These are phyloP conservation scores for Harringtonia lauricola DNA, from an alignment of 2,329 filamentous ascomycete genomes.

Conservation along the genomic window DNA sequence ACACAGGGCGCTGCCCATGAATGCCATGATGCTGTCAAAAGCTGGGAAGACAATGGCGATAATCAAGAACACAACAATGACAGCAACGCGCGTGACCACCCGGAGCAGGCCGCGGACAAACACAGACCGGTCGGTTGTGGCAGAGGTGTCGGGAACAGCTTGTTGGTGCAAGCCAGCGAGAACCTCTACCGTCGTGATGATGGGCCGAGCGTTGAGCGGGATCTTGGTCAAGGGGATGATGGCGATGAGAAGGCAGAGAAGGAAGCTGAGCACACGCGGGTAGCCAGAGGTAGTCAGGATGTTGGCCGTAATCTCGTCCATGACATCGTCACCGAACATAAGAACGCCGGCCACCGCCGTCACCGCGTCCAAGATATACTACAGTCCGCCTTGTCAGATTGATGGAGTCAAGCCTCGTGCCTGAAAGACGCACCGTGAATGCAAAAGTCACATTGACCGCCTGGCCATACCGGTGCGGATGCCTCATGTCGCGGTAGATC, in stretches of 20 bases:
- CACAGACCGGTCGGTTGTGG: constrained; percentile 41
- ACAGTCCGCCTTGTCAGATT: background rate
- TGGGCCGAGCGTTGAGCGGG: constrained; percentile 80
- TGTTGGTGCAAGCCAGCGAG: constrained; percentile 58
- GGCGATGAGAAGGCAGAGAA: constrained; percentile 77
- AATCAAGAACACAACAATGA: constrained; percentile 51
- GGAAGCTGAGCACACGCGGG: constrained; percentile 58
- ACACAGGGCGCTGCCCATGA: constrained; percentile 81
- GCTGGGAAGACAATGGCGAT: constrained; percentile 62
- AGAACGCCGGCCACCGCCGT: constrained; percentile 78
- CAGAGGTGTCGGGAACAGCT: constrained; percentile 32
- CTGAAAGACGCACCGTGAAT: constrained; percentile 19
- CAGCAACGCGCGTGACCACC: constrained; percentile 52
- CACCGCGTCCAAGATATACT: constrained; percentile 69
- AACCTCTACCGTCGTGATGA: constrained; percentile 76
- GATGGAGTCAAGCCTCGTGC: background rate
- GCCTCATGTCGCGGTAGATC: constrained; percentile 53
- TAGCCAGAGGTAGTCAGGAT: constrained; percentile 68
- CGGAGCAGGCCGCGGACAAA: constrained; percentile 48
- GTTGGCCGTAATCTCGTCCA: constrained; percentile 84
- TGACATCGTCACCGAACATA: constrained; percentile 89
- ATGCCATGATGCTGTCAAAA: constrained; percentile 84
- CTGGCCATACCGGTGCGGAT: constrained; percentile 67
- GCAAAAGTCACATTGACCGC: constrained; percentile 17
- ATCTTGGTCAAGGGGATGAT: constrained; percentile 94